A percentile compares a stretch with the other conserved stretches of the same genome.
phyloP scores from a whole-genome alignment of 192 early-diverging fungal genomes.

The Umbelopsis ramanniana region DNA sequence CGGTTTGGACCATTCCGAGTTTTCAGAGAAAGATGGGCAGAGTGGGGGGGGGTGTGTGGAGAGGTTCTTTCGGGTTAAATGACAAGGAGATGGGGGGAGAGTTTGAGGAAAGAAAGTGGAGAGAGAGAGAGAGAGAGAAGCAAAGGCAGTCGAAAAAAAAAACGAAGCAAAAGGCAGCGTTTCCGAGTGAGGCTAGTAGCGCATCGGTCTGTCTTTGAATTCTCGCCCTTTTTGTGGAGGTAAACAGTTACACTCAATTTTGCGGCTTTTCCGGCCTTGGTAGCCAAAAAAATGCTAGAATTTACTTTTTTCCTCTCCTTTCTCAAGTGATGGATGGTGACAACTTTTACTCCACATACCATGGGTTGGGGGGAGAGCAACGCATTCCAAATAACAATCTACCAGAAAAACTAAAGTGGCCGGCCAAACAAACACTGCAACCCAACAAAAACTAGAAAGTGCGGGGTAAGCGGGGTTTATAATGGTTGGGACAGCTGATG shows the following conservation, averaged over 20 bases:
- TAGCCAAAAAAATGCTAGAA: neutral
- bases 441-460: constrained; percentile 18
- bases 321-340: neutral
- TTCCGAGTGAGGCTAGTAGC: constrained; percentile 24
- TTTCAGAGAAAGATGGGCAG: neutral
- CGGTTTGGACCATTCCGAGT: constrained; percentile 10
- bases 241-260: constrained; percentile 24
- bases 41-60: neutral
- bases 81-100: neutral
- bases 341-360: too few species aligned
- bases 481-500: constrained; percentile 11
- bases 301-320: neutral
- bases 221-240: constrained; percentile 22
- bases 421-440: constrained; percentile 1
- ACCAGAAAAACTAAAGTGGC: neutral
- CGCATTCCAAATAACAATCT: neutral
- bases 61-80: neutral
- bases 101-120: neutral
- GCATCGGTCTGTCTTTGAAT: constrained; percentile 24
- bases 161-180: constrained; percentile 7
- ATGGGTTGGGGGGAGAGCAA: too few species aligned
- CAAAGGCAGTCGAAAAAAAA: neutral
- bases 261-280: constrained; percentile 16
- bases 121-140: neutral
- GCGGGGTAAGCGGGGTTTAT: constrained; percentile 22